Conservation (phyloP, 2,329 filamentous ascomycete species). For the Trichoderma sp. region DNA sequence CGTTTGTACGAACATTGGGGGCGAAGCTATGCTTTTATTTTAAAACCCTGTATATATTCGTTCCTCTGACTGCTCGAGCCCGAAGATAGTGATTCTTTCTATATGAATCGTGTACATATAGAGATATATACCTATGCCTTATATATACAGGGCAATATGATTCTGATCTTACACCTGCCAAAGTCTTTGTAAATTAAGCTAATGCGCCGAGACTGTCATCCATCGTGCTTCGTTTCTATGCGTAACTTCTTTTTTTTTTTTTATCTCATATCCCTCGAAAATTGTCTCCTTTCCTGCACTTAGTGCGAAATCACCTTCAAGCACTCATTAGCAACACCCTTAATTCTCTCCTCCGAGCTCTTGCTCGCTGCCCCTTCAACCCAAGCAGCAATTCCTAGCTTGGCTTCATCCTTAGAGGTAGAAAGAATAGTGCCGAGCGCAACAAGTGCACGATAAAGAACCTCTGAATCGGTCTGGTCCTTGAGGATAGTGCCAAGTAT, state of each 20-base stretch:
- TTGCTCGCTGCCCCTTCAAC: constrained; percentile 43
- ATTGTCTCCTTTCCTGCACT: neutral
- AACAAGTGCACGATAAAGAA: constrained; percentile 76
- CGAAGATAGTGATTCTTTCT: neutral
- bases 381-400: constrained; percentile 40
- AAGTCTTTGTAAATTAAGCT: neutral
- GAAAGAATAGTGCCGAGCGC: constrained; percentile 72
- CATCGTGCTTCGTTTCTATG: constrained; percentile 3
- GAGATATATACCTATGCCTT: neutral
- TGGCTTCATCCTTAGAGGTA: constrained; percentile 46
- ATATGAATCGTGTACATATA: constrained; percentile 5
- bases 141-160: neutral
- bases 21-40: neutral
- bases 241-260: neutral
- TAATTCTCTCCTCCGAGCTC: constrained; percentile 46
- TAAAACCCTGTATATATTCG: neutral
- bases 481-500: constrained; percentile 61
- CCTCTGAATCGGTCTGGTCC: constrained; percentile 72
- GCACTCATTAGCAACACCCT: constrained; percentile 47
- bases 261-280: neutral
- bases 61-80: neutral
- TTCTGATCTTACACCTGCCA: neutral
- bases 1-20: neutral
- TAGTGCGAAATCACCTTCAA: constrained; percentile 31
- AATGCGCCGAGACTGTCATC: neutral